These are phyloP conservation scores for Ceratocystis alfenasii DNA, from an alignment of 2,329 filamentous ascomycete genomes.

Conservation along the genomic window DNA sequence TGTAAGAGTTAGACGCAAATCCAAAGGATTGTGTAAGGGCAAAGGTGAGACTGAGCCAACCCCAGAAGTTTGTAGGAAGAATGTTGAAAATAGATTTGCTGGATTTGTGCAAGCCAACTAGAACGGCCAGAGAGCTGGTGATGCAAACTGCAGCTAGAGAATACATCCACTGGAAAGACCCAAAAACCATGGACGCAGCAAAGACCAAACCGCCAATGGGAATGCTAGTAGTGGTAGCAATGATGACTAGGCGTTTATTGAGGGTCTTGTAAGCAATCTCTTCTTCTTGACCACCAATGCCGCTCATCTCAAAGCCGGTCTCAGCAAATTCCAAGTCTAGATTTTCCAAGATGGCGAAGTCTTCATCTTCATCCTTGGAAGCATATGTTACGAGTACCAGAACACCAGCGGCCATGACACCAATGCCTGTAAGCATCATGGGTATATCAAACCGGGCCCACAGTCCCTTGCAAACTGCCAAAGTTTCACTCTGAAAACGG, in stretches of 20 bases:
- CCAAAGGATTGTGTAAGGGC: slow-evolving; percentile 81
- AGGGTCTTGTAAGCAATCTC: slow-evolving; percentile 30
- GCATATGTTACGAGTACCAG: slow-evolving; percentile 62
- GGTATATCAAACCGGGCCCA: slow-evolving; percentile 88
- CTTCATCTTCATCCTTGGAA: slow-evolving; percentile 43
- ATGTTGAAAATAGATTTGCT: slow-evolving; percentile 40
- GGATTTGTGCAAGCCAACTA: slow-evolving; percentile 33
- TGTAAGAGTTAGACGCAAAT: slow-evolving; percentile 96
- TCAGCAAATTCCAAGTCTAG: slow-evolving; percentile 49
- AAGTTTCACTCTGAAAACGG: slow-evolving; percentile 64
- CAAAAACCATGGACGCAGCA: slow-evolving; percentile 26
- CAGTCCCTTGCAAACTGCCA: slow-evolving; percentile 66
- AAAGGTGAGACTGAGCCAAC: slow-evolving; percentile 71
- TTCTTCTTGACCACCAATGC: slow-evolving; percentile 26
- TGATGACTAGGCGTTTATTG: slow-evolving; percentile 32
- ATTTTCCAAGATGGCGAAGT: slow-evolving; percentile 43
- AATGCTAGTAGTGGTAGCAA: slow-evolving; percentile 30
- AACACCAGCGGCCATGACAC: slow-evolving; percentile 56
- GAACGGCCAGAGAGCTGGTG: slow-evolving; percentile 34
- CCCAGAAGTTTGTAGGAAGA: slow-evolving; percentile 68
- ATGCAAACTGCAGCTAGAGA: slow-evolving; percentile 33
- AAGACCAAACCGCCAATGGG: slow-evolving; percentile 29
- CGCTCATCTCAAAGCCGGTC: slow-evolving; percentile 43
- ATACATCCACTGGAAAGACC: slow-evolving; percentile 30
- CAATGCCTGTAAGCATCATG: slow-evolving; percentile 72